Evolutionary conservation across 306 rosid species (phyloP).

Genomic region (Gillenia trifoliata): DNA sequence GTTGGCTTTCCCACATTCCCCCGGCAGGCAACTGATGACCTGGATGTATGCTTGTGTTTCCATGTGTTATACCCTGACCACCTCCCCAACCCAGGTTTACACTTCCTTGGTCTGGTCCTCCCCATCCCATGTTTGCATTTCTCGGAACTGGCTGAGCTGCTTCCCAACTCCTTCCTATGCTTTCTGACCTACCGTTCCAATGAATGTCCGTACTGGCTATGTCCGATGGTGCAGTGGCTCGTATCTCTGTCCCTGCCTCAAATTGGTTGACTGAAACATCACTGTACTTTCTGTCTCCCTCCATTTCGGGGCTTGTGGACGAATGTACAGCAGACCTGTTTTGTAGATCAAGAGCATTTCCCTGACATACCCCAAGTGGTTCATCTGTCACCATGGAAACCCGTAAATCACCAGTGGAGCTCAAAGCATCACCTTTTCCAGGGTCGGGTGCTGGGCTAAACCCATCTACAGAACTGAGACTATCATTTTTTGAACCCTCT

Average conservation of each 20-base stretch:
- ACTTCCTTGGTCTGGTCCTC: slow-evolving; percentile 34
- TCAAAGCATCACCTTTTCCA: slow-evolving; percentile 76
- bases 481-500: slow-evolving; percentile 63
- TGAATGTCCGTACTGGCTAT: slow-evolving; percentile 35
- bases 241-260: slow-evolving; percentile 46
- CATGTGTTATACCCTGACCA: slow-evolving; percentile 37
- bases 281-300: slow-evolving; percentile 41
- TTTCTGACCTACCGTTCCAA: slow-evolving; percentile 62
- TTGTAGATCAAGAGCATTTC: slow-evolving; percentile 45
- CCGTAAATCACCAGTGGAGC: slow-evolving; percentile 67
- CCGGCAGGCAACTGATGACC: slow-evolving; percentile 10
- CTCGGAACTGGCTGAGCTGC: slow-evolving; percentile 43
- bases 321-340: slow-evolving; percentile 43
- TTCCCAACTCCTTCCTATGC: slow-evolving; percentile 44
- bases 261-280: slow-evolving; percentile 52
- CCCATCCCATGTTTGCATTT: slow-evolving; percentile 36
- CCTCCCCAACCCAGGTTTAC: slow-evolving; percentile 43
- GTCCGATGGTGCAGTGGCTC: slow-evolving; percentile 40
- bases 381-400: slow-evolving; percentile 48
- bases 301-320: slow-evolving; percentile 41
- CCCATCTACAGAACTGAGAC: slow-evolving; percentile 57
- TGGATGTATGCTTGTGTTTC: slow-evolving; percentile 38
- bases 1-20: slow-evolving; percentile 44
- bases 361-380: slow-evolving; percentile 22
- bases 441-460: slow-evolving; percentile 69